These are phyloP conservation scores for Limonium bicolor DNA, from an alignment of 148 eudicot genomes.

Conservation along the genomic window DNA sequence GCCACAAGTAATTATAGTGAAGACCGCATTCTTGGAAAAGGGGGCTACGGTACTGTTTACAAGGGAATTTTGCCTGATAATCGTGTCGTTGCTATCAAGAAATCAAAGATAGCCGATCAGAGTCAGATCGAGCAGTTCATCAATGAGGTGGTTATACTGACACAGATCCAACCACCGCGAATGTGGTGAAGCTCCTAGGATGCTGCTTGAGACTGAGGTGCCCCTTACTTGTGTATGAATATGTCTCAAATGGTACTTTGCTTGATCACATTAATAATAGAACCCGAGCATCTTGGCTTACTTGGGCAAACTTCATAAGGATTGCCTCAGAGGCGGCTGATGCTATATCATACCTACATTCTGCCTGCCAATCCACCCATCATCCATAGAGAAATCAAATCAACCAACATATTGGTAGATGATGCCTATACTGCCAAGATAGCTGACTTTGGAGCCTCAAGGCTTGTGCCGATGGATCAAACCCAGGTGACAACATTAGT, in stretches of 20 bases:
- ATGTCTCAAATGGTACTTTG: slow-evolving; percentile 4
- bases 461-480: slow-evolving; percentile 6
- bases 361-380: slow-evolving; percentile 11
- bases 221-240: slow-evolving; percentile 11
- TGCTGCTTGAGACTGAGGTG: slow-evolving; percentile 18
- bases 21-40: slow-evolving; percentile 1
- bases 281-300: not conserved
- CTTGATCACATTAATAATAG: slow-evolving; percentile 1
- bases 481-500: slow-evolving; percentile 5
- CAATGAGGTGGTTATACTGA: slow-evolving; percentile 1
- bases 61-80: not conserved
- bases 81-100: not conserved
- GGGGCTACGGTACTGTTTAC: slow-evolving; percentile 7
- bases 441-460: slow-evolving; percentile 12
- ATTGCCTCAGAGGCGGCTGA: slow-evolving; percentile 13
- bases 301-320: slow-evolving; percentile 10
- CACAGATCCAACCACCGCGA: slow-evolving; percentile 10
- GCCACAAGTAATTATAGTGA: slow-evolving; percentile 2
- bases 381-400: slow-evolving; percentile 14
- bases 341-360: slow-evolving; percentile 21
- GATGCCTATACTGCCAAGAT: slow-evolving; percentile 8
- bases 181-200: slow-evolving; percentile 10
- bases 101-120: not conserved
- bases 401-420: slow-evolving; percentile 10
- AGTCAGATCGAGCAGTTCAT: slow-evolving; percentile 1